A percentile compares a stretch with the other conserved stretches of the same genome.
phyloP scores from a whole-genome alignment of 352 stramenopile genomes.

The Globisporangium acanthophoron region DNA sequence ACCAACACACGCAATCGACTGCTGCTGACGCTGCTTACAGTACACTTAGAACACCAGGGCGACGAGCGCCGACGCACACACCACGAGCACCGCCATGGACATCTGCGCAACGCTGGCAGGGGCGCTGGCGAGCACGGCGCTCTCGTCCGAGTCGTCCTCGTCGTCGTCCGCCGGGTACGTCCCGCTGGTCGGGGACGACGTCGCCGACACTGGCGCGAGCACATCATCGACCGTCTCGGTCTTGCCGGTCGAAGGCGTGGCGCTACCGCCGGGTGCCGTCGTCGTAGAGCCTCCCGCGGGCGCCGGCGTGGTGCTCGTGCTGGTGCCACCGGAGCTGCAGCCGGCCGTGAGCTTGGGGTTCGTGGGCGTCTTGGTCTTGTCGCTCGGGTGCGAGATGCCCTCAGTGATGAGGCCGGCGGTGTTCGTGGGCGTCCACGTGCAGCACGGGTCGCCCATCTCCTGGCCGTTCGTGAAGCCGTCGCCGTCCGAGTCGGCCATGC shows the following conservation, averaged over 20 bases:
- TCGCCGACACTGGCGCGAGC: conserved; percentile 29
- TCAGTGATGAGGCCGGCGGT: conserved; percentile 41
- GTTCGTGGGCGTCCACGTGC: conserved; percentile 53
- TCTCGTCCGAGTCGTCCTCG: conserved; percentile 54
- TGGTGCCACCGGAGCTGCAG: conserved; percentile 20
- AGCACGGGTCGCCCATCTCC: conserved; percentile 83
- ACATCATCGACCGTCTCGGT: conserved; percentile 22
- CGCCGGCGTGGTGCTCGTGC: no score
- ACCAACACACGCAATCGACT: no score
- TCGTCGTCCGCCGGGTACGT: conserved; percentile 40
- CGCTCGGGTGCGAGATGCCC: conserved; percentile 54
- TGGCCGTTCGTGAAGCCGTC: conserved; percentile 83
- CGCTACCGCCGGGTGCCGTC: conserved; percentile 9
- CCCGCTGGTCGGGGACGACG: conserved; percentile 1
- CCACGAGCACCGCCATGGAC: conserved; percentile 2
- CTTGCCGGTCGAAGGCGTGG: conserved; percentile 18
- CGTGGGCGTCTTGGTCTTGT: conserved; percentile 47
- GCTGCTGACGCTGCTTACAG: no score
- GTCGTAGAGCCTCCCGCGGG: conserved; percentile 4
- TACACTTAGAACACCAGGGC: not conserved
- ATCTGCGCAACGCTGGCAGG: conserved; percentile 7
- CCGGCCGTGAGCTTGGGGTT: conserved; percentile 41
- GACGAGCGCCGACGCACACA: conserved; percentile 9
- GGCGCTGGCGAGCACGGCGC: conserved; percentile 19
- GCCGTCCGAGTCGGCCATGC: conserved; percentile 62